Evolutionary conservation across 257 asterid species (phyloP).

Genomic region (Solanum pennellii): DNA sequence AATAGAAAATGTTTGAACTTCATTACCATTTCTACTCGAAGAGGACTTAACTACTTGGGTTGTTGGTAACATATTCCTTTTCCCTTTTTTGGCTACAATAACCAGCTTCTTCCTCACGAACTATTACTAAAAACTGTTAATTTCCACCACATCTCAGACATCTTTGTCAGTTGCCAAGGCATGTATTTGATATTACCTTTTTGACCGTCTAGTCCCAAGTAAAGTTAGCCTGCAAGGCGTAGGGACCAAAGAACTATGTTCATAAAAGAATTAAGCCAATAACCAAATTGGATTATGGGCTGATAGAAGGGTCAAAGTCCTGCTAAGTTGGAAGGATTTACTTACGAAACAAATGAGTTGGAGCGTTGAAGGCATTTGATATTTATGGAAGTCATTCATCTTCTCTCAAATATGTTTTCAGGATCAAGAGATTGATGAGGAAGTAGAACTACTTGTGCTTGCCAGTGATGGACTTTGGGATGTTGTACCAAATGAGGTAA

Average conservation of each 20-base stretch:
- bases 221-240: background rate
- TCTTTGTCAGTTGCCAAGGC: background rate
- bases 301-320: background rate
- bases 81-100: background rate
- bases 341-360: background rate
- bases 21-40: background rate
- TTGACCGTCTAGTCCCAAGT: background rate
- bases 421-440: slow-evolving; percentile 83
- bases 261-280: background rate
- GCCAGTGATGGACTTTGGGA: slow-evolving; percentile 99
- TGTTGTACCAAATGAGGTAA: slow-evolving; percentile 36
- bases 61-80: background rate
- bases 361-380: background rate
- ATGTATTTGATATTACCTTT: background rate
- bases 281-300: background rate
- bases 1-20: background rate
- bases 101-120: background rate
- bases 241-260: background rate
- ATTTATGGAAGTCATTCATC: background rate
- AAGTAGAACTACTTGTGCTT: slow-evolving; percentile 78
- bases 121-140: background rate
- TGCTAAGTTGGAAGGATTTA: background rate
- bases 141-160: background rate
- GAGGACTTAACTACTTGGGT: background rate
- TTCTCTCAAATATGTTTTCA: slow-evolving; percentile 15